These are phyloP conservation scores for Wallacemonas collosoma DNA, from an alignment of 208 protist species.

Conservation along the genomic window DNA sequence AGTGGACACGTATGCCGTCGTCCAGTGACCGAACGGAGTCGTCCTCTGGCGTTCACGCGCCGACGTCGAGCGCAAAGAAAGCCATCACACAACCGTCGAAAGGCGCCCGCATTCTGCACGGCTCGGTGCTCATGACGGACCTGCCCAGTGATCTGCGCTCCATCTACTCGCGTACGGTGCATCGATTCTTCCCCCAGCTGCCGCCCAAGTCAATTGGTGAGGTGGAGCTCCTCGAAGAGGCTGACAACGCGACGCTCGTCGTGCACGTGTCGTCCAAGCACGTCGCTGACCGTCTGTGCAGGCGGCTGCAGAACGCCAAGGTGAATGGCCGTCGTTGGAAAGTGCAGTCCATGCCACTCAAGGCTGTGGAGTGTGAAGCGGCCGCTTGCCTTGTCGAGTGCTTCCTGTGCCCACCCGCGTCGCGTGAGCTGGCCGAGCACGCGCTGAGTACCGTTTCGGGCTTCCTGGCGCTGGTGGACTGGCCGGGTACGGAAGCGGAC, in stretches of 20 bases:
- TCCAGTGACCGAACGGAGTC: not conserved
- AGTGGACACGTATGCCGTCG: not conserved
- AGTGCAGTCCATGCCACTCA: constrained; percentile 60
- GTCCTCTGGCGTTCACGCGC: not conserved
- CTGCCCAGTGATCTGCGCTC: constrained; percentile 61
- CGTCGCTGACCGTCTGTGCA: constrained; percentile 54
- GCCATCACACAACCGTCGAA: constrained; percentile 12
- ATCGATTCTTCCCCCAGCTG: constrained; percentile 46
- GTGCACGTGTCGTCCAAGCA: constrained; percentile 63
- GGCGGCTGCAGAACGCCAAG: constrained; percentile 69
- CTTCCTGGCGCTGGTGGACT: constrained; percentile 63
- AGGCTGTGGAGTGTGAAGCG: constrained; percentile 28
- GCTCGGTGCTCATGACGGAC: constrained; percentile 64
- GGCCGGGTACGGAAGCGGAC: constrained; percentile 21
- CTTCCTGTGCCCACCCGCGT: constrained; percentile 50
- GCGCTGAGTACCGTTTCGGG: constrained; percentile 66
- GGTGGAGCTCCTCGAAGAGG: constrained; percentile 65
- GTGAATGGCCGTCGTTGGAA: constrained; percentile 80
- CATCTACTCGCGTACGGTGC: constrained; percentile 68
- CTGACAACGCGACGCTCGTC: constrained; percentile 69
- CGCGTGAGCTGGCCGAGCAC: constrained; percentile 45
- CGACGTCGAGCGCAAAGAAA: constrained; percentile 10
- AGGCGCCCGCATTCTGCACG: constrained; percentile 48
- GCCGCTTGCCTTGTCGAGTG: constrained; percentile 76
- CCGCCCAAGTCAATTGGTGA: constrained; percentile 31